Conservation (phyloP, 352 stramenopile species). For the Globisporangium camurandrum region DNA sequence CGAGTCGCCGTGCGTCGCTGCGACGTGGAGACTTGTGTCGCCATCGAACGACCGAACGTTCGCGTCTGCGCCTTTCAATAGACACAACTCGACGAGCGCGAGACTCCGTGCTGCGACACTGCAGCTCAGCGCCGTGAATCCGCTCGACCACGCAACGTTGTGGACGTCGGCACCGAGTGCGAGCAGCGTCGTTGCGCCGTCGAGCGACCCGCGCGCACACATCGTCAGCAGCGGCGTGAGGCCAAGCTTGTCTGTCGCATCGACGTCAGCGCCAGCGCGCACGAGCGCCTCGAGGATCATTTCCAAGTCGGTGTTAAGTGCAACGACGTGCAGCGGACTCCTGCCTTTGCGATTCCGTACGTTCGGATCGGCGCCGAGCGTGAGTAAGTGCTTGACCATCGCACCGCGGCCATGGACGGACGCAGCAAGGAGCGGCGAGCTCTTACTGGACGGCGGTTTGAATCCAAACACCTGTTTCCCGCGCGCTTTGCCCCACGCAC, state of each 20-base stretch:
- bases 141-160: conserved; percentile 65
- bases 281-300: conserved; percentile 60
- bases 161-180: conserved; percentile 61
- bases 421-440: conserved; percentile 56
- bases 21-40: conserved; percentile 69
- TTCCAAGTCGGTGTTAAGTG: conserved; percentile 42
- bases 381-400: conserved; percentile 65
- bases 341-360: conserved; percentile 49
- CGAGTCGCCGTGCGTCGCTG: conserved; percentile 26
- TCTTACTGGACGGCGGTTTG: conserved; percentile 42
- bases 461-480: conserved; percentile 72
- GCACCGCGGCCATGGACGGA: conserved; percentile 40
- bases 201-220: conserved; percentile 44
- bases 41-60: conserved; percentile 53
- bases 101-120: conserved; percentile 27
- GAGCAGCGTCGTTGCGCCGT: conserved; percentile 64
- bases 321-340: conserved; percentile 61
- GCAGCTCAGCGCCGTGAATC: conserved; percentile 64
- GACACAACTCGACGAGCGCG: conserved; percentile 56
- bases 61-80: conserved; percentile 61
- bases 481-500: conserved; percentile 60
- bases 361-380: conserved; percentile 39
- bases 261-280: conserved; percentile 42
- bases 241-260: conserved; percentile 54
- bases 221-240: conserved; percentile 79